Evolutionary conservation across 2,329 filamentous ascomycete species (phyloP).

Genomic region (Penicillium freii): DNA sequence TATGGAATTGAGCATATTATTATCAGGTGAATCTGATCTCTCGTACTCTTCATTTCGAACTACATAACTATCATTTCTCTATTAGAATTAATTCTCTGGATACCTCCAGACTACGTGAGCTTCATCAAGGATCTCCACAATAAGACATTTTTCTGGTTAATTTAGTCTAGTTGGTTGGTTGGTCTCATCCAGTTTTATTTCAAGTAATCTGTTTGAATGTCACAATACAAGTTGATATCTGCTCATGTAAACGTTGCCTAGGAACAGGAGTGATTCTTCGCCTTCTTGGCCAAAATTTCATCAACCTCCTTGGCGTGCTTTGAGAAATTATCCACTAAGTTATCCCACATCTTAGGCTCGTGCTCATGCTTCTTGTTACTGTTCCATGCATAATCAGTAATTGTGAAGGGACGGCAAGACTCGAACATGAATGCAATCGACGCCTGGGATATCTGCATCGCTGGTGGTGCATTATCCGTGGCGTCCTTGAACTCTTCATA

Average conservation of each 20-base stretch:
- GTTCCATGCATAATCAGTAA: conserved; percentile 38
- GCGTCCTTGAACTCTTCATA: conserved; percentile 37
- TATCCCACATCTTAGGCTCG: conserved; percentile 55
- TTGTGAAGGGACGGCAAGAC: conserved; percentile 36
- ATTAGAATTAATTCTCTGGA: too few species aligned
- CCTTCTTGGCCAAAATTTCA: conserved; percentile 41
- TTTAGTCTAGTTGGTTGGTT: neutral
- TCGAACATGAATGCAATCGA: conserved; percentile 40
- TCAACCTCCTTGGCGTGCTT: conserved; percentile 49
- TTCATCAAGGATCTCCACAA: neutral
- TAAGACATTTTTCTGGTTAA: neutral
- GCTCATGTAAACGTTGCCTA: neutral
- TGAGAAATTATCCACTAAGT: conserved; percentile 54
- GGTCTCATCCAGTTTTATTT: neutral
- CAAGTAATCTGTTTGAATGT: neutral
- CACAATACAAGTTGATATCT: neutral
- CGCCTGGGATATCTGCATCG: conserved; percentile 32
- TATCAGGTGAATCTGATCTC: too few species aligned
- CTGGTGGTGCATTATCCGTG: conserved; percentile 27
- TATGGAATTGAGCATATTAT: too few species aligned
- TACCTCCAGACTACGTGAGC: neutral
- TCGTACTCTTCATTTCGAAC: too few species aligned
- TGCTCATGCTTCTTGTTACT: conserved; percentile 46
- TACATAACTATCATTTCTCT: too few species aligned
- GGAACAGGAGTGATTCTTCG: conserved; percentile 19